Conservation (phyloP, 192 early-diverging fungal species). For the Entophlyctis helioformis region DNA sequence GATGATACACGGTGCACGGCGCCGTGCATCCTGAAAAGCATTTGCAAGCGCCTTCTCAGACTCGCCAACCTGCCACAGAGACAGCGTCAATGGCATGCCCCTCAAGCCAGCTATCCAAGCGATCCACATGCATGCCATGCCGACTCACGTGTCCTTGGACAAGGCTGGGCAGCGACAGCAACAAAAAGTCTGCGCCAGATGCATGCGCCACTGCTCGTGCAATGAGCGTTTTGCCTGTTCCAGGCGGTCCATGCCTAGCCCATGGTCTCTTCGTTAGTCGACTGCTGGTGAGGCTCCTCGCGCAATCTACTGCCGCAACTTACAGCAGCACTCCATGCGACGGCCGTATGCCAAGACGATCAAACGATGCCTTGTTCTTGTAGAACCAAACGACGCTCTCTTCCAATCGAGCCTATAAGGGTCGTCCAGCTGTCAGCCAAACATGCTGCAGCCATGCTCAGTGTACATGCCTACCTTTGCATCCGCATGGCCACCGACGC, state of each 20-base stretch:
- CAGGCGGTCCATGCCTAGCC: constrained; percentile 63
- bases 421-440: too few species aligned
- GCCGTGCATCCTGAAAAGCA: constrained; percentile 59
- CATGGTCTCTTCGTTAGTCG: neutral
- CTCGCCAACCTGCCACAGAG: constrained; percentile 57
- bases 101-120: neutral
- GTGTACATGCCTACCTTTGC: too few species aligned
- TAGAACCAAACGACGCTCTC: constrained; percentile 74
- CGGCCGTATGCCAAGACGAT: constrained; percentile 54
- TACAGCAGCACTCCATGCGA: constrained; percentile 74
- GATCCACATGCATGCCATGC: neutral
- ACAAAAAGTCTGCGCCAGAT: constrained; percentile 66
- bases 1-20: constrained; percentile 64
- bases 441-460: too few species aligned
- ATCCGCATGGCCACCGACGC: too few species aligned
- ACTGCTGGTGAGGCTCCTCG: neutral
- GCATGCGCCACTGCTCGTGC: constrained; percentile 76
- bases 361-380: constrained; percentile 49
- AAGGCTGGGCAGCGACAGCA: constrained; percentile 67
- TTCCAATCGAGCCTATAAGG: constrained; percentile 42
- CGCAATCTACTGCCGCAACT: neutral
- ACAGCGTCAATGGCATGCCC: neutral
- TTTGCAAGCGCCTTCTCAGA: constrained; percentile 81
- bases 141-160: constrained; percentile 65
- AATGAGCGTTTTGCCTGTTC: constrained; percentile 86